Evolutionary conservation across 306 rosid genomes (phyloP).

Genomic region (Senna siamea): DNA sequence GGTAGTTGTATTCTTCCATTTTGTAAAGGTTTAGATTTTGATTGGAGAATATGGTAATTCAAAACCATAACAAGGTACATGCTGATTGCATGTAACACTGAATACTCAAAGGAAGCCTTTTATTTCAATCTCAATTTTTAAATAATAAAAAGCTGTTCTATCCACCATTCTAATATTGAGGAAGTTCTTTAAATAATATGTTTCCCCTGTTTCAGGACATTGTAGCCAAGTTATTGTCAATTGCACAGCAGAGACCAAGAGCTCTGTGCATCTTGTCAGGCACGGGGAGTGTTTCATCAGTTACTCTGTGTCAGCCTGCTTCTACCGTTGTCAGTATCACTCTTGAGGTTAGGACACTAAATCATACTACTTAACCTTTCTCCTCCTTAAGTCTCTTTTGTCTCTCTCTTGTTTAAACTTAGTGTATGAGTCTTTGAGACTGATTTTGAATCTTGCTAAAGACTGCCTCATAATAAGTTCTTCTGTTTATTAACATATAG

Average conservation of each 20-base stretch:
- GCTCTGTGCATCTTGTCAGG: slow-evolving; percentile 88
- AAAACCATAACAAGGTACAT: too few relatives aligned
- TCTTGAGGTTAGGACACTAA: slow-evolving; percentile 63
- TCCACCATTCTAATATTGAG: slow-evolving; percentile 5
- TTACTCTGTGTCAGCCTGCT: slow-evolving; percentile 87
- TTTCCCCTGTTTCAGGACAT: slow-evolving; percentile 70
- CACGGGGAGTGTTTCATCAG: slow-evolving; percentile 76
- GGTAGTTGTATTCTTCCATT: slow-evolving; percentile 53
- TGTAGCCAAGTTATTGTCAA: slow-evolving; percentile 70
- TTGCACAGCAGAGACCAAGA: slow-evolving; percentile 89
- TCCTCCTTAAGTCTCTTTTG: slow-evolving; percentile 18
- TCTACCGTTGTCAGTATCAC: slow-evolving; percentile 71
- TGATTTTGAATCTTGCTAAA: background rate
- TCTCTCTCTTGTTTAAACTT: background rate
- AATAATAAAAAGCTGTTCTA: background rate
- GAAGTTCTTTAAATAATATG: slow-evolving; percentile 30
- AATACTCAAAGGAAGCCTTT: background rate
- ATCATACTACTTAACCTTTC: slow-evolving; percentile 6
- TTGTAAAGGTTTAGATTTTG: slow-evolving; percentile 3
- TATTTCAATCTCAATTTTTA: background rate
- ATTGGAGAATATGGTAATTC: too few relatives aligned
- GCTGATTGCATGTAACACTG: slow-evolving; percentile 5
- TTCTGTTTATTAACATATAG: background rate
- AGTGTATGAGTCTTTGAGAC: background rate
- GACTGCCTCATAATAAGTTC: background rate